Base-by-base conservation (phyloP, 805 yeast species). In the Saccharomycopsis sp. region DNA sequence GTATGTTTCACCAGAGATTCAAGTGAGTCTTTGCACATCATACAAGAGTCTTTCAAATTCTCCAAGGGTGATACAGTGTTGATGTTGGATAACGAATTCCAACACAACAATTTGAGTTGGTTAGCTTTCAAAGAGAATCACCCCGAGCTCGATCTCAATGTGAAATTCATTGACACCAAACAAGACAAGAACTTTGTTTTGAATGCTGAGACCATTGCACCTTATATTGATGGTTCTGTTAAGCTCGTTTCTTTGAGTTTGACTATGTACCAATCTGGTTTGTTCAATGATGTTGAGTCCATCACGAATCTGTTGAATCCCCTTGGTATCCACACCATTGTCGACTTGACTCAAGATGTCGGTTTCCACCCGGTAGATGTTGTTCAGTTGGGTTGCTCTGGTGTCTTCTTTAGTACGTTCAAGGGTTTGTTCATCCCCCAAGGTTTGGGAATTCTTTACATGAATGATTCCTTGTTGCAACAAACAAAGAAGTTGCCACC, bases 1-100 rank as follows among this genome's bases (percentile, higher is more conserved):
- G 33, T 44, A 13, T 40, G 48, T 16, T 46, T 36, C 32, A 45
- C 50, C 17, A 44, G 48, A 37, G 46, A 43, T 26, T 41, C 44
- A 9, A 19, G 47, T 34, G 48, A 47, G 22, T 31, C 46, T n/a
- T 34, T 46, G 12, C 44, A 46, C 20, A 34, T 46, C 20, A 30
- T 46, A 13, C 49, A 46, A 19, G 37, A 34, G 17, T 31, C 45
- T 3, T 27, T 43, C 26, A 27, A 34, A n/a, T 43, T 40, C 29
- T 15, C 13, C 3, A 26, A 39, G 21, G 49, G 49, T 9, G 49
- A 46, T 22, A 34, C 44, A 21, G 32, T 46, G 17, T 21, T 46
- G 9, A 32, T 46, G 10, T 31, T 46, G 22, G 49, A 46, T 33
- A 41, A 44, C 18, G 49, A 46, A 27, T 44, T 43, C 41, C 49